Evolutionary conservation across 371 early-diverging fungal species (phyloP).

Genomic region (Rhizopus sp.): DNA sequence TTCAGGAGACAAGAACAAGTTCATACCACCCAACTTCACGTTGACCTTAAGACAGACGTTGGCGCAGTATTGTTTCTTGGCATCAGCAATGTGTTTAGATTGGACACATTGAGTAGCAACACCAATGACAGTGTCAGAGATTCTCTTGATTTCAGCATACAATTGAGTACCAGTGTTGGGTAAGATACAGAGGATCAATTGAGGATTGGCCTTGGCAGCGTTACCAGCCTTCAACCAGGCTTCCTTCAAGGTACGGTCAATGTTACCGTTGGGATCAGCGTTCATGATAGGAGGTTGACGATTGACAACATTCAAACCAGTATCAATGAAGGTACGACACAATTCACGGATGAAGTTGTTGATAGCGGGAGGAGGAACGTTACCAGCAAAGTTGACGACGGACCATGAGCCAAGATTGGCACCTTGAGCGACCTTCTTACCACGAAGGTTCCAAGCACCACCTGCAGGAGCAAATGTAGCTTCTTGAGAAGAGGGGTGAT

Average conservation of each 20-base stretch:
- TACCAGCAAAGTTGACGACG: conserved; percentile 65
- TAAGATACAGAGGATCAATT: conserved; percentile 81
- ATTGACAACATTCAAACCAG: conserved; percentile 64
- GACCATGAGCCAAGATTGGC: conserved; percentile 83
- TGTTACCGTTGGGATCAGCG: conserved; percentile 66
- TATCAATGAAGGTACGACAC: conserved; percentile 56
- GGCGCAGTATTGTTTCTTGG: conserved; percentile 72
- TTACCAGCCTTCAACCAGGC: conserved; percentile 75
- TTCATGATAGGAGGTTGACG: conserved; percentile 68
- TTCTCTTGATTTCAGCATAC: conserved; percentile 95
- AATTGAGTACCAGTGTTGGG: conserved; percentile 84
- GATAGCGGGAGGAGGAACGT: conserved; percentile 37
- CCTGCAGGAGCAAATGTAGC: conserved; percentile 69
- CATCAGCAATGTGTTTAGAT: conserved; percentile 65
- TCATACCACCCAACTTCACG: conserved; percentile 85
- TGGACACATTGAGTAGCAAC: conserved; percentile 93
- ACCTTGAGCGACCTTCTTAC: conserved; percentile 79
- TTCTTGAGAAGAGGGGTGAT: conserved; percentile 61
- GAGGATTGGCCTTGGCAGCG: conserved; percentile 72
- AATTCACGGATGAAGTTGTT: conserved; percentile 63
- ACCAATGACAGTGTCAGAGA: conserved; percentile 90
- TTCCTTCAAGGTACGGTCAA: conserved; percentile 68
- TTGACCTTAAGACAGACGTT: conserved; percentile 90
- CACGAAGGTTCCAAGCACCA: conserved; percentile 93
- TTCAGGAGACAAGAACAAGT: conserved; percentile 51